phyloP scores from a whole-genome alignment of 2,329 filamentous ascomycete species.

The Colletotrichum simmondsii region DNA sequence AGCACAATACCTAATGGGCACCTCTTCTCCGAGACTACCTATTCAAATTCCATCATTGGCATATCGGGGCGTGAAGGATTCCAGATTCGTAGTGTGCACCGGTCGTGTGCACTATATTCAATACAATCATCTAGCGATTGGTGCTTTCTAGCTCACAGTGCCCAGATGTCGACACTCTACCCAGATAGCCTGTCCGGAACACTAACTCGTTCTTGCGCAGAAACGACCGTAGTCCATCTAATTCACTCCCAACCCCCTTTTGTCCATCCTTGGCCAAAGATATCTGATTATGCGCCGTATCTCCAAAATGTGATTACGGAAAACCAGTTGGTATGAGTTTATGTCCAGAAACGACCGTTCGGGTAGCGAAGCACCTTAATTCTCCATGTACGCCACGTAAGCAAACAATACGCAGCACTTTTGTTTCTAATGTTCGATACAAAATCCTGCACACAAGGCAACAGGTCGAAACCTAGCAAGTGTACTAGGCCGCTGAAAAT shows the following conservation, averaged over 20 bases:
- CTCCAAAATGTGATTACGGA: slow-evolving; percentile 17
- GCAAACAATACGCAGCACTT: slow-evolving; percentile 25
- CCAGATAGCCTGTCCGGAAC: slow-evolving; percentile 3
- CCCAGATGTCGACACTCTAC: slow-evolving; percentile 4
- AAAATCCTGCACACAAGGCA: not conserved
- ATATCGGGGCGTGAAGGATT: too few species aligned
- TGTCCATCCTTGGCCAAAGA: slow-evolving; percentile 15
- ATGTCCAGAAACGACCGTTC: slow-evolving; percentile 32
- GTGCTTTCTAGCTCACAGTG: slow-evolving; percentile 20
- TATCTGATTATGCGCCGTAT: slow-evolving; percentile 29
- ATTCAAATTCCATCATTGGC: not conserved
- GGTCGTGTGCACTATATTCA: not conserved
- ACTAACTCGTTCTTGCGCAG: slow-evolving; percentile 14
- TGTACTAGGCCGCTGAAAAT: not conserved
- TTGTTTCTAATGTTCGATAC: slow-evolving; percentile 9
- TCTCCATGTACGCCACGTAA: slow-evolving; percentile 26
- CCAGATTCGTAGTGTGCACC: not conserved
- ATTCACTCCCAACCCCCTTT: not conserved
- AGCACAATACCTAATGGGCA: not conserved
- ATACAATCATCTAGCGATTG: slow-evolving; percentile 26
- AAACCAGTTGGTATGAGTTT: slow-evolving; percentile 23
- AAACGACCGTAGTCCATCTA: slow-evolving; percentile 34
- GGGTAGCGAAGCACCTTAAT: slow-evolving; percentile 4
- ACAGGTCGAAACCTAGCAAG: not conserved
- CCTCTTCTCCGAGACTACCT: not conserved